Evolutionary conservation across 768 basidiomycete genomes (phyloP).

Genomic region (Tremella fuciformis): DNA sequence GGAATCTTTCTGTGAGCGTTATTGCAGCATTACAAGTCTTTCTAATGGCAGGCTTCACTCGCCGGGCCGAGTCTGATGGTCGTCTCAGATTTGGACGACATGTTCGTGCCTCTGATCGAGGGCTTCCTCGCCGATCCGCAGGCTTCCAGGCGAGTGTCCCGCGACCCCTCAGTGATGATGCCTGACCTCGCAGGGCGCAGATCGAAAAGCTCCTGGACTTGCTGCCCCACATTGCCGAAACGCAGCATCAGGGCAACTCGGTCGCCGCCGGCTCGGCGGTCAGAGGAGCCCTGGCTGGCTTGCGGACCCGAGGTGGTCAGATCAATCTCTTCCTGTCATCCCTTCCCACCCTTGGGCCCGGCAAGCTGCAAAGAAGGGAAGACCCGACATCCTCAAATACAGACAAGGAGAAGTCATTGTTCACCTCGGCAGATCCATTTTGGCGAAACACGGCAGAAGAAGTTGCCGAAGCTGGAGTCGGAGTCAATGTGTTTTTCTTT

Average conservation of each 20-base stretch:
- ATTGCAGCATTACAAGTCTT: background rate
- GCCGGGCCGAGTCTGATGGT: constrained; percentile 60
- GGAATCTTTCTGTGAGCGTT: constrained; percentile 67
- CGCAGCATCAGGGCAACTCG: constrained; percentile 54
- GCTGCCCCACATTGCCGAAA: constrained; percentile 63
- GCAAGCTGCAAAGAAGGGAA: constrained; percentile 62
- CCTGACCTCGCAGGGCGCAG: constrained; percentile 55
- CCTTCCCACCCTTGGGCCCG: constrained; percentile 68
- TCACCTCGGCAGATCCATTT: constrained; percentile 67
- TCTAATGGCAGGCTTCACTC: constrained; percentile 17
- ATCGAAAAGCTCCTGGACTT: constrained; percentile 67
- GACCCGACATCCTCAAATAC: constrained; percentile 74
- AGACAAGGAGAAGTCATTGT: constrained; percentile 80
- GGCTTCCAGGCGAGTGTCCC: constrained; percentile 63
- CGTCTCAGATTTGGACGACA: constrained; percentile 85
- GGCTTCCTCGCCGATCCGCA: constrained; percentile 74
- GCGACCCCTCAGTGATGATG: background rate
- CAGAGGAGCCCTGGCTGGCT: constrained; percentile 64
- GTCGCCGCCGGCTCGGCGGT: constrained; percentile 78
- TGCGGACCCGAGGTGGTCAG: constrained; percentile 63
- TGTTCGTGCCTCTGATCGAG: constrained; percentile 71
- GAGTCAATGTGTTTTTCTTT: constrained; percentile 82
- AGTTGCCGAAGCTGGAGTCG: constrained; percentile 82
- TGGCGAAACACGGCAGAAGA: constrained; percentile 86
- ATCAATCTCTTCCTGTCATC: constrained; percentile 68